Conservation (phyloP, 169 alveolate genomes). For the Cardiosporidium cionae region DNA sequence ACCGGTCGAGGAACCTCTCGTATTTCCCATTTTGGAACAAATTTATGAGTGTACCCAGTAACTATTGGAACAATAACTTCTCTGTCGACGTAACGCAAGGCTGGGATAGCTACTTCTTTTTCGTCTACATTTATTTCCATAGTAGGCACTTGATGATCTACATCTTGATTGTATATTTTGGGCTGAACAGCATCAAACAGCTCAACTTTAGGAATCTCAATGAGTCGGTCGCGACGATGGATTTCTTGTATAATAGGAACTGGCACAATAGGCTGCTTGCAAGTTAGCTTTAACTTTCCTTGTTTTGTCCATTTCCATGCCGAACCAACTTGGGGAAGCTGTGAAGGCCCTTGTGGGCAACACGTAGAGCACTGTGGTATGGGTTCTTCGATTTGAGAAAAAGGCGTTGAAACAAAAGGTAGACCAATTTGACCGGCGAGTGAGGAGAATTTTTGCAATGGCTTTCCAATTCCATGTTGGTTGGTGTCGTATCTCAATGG, state of each 20-base stretch:
- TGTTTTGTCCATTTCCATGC: conserved; percentile 61
- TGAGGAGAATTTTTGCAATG: background rate
- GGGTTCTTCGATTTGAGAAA: background rate
- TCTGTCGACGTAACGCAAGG: conserved; percentile 58
- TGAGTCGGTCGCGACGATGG: conserved; percentile 65
- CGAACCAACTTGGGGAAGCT: background rate
- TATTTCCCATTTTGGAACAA: conserved; percentile 71
- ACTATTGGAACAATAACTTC: conserved; percentile 64
- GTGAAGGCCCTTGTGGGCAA: background rate
- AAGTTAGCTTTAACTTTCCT: conserved; percentile 48
- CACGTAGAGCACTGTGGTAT: background rate
- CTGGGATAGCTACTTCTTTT: conserved; percentile 56
- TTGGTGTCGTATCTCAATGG: background rate
- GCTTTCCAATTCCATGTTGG: background rate
- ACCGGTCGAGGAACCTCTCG: conserved; percentile 72
- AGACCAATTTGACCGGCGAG: background rate
- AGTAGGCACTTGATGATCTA: conserved; percentile 66
- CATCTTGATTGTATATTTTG: conserved; percentile 66
- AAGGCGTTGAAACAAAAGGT: background rate
- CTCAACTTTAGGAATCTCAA: conserved; percentile 67
- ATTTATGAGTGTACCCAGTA: conserved; percentile 69
- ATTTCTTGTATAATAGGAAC: conserved; percentile 72
- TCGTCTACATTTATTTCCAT: conserved; percentile 53
- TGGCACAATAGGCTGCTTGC: conserved; percentile 63
- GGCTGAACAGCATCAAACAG: conserved; percentile 65